Base-by-base conservation (phyloP, 306 rosid genomes). In the Delonix regia region DNA sequence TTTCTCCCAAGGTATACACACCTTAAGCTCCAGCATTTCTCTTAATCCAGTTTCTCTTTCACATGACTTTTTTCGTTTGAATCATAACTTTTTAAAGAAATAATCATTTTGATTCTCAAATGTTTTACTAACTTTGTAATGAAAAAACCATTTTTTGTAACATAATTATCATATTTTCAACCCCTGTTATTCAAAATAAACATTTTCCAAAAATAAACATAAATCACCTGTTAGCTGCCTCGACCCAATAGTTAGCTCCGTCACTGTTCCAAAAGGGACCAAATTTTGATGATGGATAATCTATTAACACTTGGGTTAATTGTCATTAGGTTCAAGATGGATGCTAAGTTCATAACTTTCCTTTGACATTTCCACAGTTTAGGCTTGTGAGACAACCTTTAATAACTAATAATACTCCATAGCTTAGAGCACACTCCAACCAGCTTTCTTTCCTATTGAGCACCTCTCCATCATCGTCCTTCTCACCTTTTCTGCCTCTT, bases 401-500 rank as follows among this genome's bases (percentile, higher is more conserved):
- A 52, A 38, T 22, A 36, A 38, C 22, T 38, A 65, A 56, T 44
- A 16, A 47, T 14, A 28, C 18, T 11, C 5, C 27, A 12, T 25
- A 57, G 73, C 78, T 79, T 74, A 84, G 14, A 80, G 82, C 41
- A 71, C 70, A 80, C 94, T 91, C 93, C 92, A 89, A 51, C 90
- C 94, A 74, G 81, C 84, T 85, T 84, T 90, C 87, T 89, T 91
- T 73, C 81, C 85, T 67, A 88, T 49, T 48, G 67, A 77, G 75
- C 89, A 88, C 74, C 82, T 85, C 71, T 83, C 82, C 71, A 65
- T 80, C 97, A 91, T 91, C 74, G 67, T 71, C 69, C 67, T 82
- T 78, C 98, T 90, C 60, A 87, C 90, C 41, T 75, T 85, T 77
- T 85, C 86, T 19, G 94, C 97, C 57, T 88, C 94, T 61, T 91